Percentiles rank a stretch among this genome's conserved stretches.
These are phyloP conservation scores for Penicillium aurantiogriseum DNA, from an alignment of 2,329 filamentous ascomycete species.

Conservation along the genomic window DNA sequence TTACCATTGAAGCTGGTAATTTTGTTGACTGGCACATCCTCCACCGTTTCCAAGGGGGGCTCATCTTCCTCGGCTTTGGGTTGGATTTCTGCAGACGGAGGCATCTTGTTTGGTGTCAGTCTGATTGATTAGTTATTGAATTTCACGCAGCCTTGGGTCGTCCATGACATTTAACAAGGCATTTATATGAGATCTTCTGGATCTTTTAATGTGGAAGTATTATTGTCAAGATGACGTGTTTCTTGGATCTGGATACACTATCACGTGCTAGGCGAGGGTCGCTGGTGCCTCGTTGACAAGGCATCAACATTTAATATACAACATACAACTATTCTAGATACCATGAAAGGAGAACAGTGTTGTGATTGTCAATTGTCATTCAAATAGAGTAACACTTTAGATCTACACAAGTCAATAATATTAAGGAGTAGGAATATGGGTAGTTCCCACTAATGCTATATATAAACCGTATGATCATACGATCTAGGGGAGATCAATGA, in stretches of 20 bases:
- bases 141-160: background rate
- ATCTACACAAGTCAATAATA: background rate
- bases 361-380: background rate
- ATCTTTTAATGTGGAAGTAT: background rate
- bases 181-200: background rate
- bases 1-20: constrained; percentile 38
- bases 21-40: constrained; percentile 35
- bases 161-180: background rate
- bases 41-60: background rate
- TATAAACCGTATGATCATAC: background rate
- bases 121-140: background rate
- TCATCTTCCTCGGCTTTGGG: constrained; percentile 12
- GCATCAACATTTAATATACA: background rate
- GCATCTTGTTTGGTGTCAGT: constrained; percentile 9
- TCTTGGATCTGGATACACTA: background rate
- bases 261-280: background rate
- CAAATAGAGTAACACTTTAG: background rate
- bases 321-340: background rate
- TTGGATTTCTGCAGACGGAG: background rate
- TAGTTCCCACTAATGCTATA: background rate
- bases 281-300: background rate
- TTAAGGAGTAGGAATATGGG: no score
- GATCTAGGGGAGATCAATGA: background rate
- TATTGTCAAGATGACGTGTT: constrained; percentile 1
- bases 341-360: background rate